Base-by-base conservation (phyloP, 2,329 filamentous ascomycete species). In the Fusarium sp. region DNA sequence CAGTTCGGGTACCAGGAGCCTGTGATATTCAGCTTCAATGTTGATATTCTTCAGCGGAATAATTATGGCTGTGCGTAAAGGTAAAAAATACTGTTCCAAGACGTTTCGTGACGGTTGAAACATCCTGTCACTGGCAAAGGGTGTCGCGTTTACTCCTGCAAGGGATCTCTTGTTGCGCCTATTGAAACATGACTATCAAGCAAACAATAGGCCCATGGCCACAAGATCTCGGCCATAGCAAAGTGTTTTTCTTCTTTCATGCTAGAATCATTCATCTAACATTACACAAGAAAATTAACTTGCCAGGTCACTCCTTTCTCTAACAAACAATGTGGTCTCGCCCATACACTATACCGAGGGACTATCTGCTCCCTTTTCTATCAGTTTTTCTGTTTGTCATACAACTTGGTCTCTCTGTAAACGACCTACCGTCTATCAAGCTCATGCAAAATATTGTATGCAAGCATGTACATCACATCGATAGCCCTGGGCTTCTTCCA, bases 361-460 rank as follows among this genome's bases (percentile, higher is more conserved):
- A 39, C 29, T 65, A 54, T 39, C 58, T 78, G 31, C 63, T 78
- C 12, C 72, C 68, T 6, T 73, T 78, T 22, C 71, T 79, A 20
- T 70, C 70, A 15, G 35, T 46, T 42, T 64, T 59, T 15, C 67
- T 79, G 25, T 77, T 79, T 58, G 25, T 71, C 58, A 65, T 77
- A 53, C 76, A 79, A 22, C 47, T 79, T 6, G 70, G 75, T 7
- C 64, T 79, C 25, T 75, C 75, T 8, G 41, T 78, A 22, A 68
- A 71, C 36, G 72, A 75, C 14, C 62, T 76, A 2, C 70, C 77
- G 1, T 73, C 68, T 15, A 55, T 68, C 11, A 77, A 68, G 50
- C 36, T 77, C 12, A 69, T 76, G 61, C 77, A 79, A 44, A 64
- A 76, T 42, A 75, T 77, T 13, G 62, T 78, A 11, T 79, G 73